Evolutionary conservation across 1,284 basidiomycete species (phyloP), one percentile per base, ranked within the genome.

Genomic region (Trametes pubescens): DNA sequence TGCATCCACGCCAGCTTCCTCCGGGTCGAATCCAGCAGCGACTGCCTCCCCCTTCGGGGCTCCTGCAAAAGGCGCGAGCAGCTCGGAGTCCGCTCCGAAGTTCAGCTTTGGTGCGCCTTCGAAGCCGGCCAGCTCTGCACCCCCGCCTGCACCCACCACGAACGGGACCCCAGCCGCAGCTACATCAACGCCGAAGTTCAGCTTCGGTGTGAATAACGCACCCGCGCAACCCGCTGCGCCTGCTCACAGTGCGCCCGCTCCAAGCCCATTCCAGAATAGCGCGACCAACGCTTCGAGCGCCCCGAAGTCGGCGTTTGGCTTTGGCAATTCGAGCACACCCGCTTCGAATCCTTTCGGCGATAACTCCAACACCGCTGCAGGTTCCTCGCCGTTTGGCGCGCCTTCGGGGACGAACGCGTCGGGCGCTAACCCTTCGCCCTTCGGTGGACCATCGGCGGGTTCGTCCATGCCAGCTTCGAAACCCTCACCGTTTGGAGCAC

Each of bases 81-180:
- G 52, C 24, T 24, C 69, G 21, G 61, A 64, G 13, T 43, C 67
- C 32, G 53, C 62, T 16, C 66, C 71, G 40, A 76, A 76, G 61
- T 78, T 78, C 69, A 74, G 67, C 51, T 78, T 78, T 48, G 74
- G 73, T 7, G 52, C 74, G 29, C 34, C 70, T n/a, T 59, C 62
- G 11, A 67, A 69, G 40, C 61, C 64, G 8, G 34, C 63, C 2
- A 54, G 22, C 32, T 21, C 63, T 18, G 14, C 60, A 0, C n/a
- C 61, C 16, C 21, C 62, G 14, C 13, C 64, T 29, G 32, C 59
- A 14, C 51, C 59, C 18, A 34, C 59, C 14, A 22, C 57, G 10
- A 65, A 51, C 10, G 54, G 68, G 18, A 37, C 56, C 22, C 22
- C 44, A 14, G 21, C 51, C 32, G 34, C 53, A 22, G 22, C 57